Conservation (phyloP, 1,139 yeast genomes). For the Debaryomycetaceae sp. region DNA sequence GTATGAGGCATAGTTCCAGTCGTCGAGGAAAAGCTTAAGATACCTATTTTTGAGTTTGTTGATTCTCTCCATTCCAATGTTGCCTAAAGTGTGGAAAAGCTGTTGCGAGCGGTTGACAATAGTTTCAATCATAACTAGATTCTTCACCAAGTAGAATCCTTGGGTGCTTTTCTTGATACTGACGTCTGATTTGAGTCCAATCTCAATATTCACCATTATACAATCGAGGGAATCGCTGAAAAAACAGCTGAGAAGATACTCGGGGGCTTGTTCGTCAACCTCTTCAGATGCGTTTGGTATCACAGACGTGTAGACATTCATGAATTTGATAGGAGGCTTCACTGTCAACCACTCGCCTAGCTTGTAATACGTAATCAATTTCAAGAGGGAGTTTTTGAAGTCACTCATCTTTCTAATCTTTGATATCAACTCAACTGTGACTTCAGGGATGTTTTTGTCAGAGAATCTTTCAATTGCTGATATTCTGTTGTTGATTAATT, state of each 20-base stretch:
- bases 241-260: constrained; percentile 57
- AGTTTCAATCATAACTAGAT: constrained; percentile 71
- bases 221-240: constrained; percentile 76
- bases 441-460: constrained; percentile 67
- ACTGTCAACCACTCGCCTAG: constrained; percentile 72
- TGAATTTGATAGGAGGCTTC: constrained; percentile 48
- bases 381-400: constrained; percentile 51
- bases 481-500: constrained; percentile 52
- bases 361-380: constrained; percentile 48
- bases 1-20: constrained; percentile 80
- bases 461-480: constrained; percentile 36
- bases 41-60: constrained; percentile 71
- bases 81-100: constrained; percentile 54
- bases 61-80: constrained; percentile 62
- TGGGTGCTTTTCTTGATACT: constrained; percentile 47
- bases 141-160: constrained; percentile 72
- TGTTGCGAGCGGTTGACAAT: constrained; percentile 58
- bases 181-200: constrained; percentile 42
- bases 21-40: constrained; percentile 70
- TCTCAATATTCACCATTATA: constrained; percentile 56
- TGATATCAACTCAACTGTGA: constrained; percentile 63
- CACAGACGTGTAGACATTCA: constrained; percentile 47
- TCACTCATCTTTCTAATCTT: constrained; percentile 63
- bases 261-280: constrained; percentile 37
- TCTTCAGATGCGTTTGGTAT: constrained; percentile 28